phyloP scores from a whole-genome alignment of 768 basidiomycete genomes.

The Lentinula detonsa region DNA sequence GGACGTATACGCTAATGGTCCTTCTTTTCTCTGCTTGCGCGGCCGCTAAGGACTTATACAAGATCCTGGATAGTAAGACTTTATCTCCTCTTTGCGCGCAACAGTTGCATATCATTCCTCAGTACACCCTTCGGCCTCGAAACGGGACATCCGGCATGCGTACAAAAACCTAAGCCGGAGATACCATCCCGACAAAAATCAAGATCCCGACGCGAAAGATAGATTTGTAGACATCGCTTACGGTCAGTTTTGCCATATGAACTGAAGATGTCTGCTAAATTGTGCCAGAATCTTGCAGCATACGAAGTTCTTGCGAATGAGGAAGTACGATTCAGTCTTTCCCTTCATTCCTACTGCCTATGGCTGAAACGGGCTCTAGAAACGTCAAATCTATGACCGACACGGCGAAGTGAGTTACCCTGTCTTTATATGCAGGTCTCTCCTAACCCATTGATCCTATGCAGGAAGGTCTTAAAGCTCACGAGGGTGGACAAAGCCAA shows the following conservation, averaged over 20 bases:
- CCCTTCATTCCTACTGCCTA: neutral
- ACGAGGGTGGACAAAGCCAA: constrained; percentile 78
- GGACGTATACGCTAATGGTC: constrained; percentile 19
- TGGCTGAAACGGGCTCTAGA: constrained; percentile 36
- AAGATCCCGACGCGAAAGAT: constrained; percentile 72
- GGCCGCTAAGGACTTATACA: constrained; percentile 73
- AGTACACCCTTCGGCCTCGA: constrained; percentile 75
- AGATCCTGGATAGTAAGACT: constrained; percentile 70
- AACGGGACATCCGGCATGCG: constrained; percentile 85
- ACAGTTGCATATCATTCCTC: constrained; percentile 19
- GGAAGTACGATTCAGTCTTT: constrained; percentile 40
- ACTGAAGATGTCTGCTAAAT: neutral
- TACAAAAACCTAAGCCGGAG: constrained; percentile 87
- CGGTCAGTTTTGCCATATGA: constrained; percentile 40
- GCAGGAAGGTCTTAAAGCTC: constrained; percentile 87
- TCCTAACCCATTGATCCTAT: constrained; percentile 2
- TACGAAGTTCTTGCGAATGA: constrained; percentile 93
- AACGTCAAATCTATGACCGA: constrained; percentile 90
- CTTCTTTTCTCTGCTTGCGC: constrained; percentile 31
- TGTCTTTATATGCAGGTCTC: neutral
- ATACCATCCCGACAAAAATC: constrained; percentile 96
- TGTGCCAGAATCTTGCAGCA: constrained; percentile 36
- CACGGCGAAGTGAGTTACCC: constrained; percentile 69
- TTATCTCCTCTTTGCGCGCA: constrained; percentile 7
- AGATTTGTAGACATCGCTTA: constrained; percentile 89